Conservation (phyloP, 2,329 filamentous ascomycete genomes). For the Fusarium sp. region DNA sequence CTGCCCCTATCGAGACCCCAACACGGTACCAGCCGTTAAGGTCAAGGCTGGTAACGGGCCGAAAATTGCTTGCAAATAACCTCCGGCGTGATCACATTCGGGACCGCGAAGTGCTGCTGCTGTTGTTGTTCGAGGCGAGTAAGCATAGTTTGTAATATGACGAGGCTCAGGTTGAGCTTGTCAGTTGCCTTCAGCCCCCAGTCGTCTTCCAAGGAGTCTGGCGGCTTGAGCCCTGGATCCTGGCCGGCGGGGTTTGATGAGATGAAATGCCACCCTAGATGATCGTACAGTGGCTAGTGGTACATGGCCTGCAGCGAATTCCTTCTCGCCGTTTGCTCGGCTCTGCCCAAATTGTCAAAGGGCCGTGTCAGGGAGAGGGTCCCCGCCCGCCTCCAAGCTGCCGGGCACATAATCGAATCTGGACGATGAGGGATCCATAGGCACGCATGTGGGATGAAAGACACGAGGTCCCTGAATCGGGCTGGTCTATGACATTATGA, state of each 20-base stretch:
- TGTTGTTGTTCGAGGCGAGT: background rate
- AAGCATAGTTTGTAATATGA: background rate
- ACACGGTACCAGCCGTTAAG: conserved; percentile 41
- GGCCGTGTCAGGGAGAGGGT: conserved; percentile 28
- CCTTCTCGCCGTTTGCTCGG: conserved; percentile 34
- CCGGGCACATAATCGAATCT: conserved; percentile 41
- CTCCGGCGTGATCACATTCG: background rate
- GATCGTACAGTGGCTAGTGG: conserved; percentile 38
- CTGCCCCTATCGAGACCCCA: conserved; percentile 36
- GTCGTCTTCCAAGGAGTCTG: conserved; percentile 8
- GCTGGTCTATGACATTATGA: conserved; percentile 25
- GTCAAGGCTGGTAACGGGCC: conserved; percentile 36
- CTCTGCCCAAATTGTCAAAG: conserved; percentile 38
- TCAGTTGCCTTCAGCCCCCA: conserved; percentile 1
- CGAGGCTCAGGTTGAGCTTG: conserved; percentile 5
- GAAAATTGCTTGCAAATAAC: conserved; percentile 14
- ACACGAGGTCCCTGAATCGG: conserved; percentile 17
- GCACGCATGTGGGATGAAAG: conserved; percentile 10
- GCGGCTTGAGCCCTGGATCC: conserved; percentile 11
- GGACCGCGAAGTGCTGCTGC: background rate
- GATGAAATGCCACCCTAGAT: conserved; percentile 44
- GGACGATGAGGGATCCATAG: conserved; percentile 26
- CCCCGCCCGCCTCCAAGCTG: conserved; percentile 42
- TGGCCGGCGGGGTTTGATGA: conserved; percentile 41
- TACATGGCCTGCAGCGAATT: conserved; percentile 31